Conservation (phyloP, 208 protist species). For the Crithidia thermophila region DNA sequence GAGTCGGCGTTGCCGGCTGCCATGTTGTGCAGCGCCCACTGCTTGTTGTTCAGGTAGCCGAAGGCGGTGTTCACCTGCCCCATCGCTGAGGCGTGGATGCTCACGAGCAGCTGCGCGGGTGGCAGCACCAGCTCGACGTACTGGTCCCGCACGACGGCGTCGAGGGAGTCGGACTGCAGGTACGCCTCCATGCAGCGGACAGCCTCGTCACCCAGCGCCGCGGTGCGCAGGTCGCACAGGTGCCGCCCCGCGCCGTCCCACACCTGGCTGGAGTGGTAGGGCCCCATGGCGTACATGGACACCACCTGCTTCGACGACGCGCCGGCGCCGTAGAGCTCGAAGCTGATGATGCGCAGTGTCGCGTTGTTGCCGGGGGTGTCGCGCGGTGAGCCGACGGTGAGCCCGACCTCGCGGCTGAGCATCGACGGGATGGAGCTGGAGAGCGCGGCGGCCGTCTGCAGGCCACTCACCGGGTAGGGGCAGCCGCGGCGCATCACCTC, state of each 20-base stretch:
- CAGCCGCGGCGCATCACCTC: slow-evolving; percentile 26
- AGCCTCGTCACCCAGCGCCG: slow-evolving; percentile 40
- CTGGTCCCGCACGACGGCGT: slow-evolving; percentile 21
- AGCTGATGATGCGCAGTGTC: slow-evolving; percentile 44
- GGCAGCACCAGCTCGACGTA: slow-evolving; percentile 24
- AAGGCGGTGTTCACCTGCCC: slow-evolving; percentile 30
- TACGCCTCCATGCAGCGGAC: slow-evolving; percentile 36
- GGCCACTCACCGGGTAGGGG: slow-evolving; percentile 35
- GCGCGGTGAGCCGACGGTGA: slow-evolving; percentile 42
- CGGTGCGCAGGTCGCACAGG: slow-evolving; percentile 28
- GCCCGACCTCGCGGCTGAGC: slow-evolving; percentile 27
- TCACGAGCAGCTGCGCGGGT: slow-evolving; percentile 25
- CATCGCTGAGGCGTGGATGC: slow-evolving; percentile 41
- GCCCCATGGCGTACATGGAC: slow-evolving; percentile 45
- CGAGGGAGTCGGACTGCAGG: slow-evolving; percentile 15
- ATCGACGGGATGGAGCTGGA: slow-evolving; percentile 27
- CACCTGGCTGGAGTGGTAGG: slow-evolving; percentile 25
- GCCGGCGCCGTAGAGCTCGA: slow-evolving; percentile 48
- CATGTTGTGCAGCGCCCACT: slow-evolving; percentile 47
- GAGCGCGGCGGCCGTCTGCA: slow-evolving; percentile 28
- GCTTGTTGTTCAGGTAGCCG: slow-evolving; percentile 44
- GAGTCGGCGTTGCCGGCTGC: slow-evolving; percentile 4
- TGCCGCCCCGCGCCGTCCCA: slow-evolving; percentile 32
- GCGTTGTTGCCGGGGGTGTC: slow-evolving; percentile 26
- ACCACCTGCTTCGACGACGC: slow-evolving; percentile 33